Evolutionary conservation across 2,329 filamentous ascomycete species (phyloP).

Genomic region (Xylariales sp.): DNA sequence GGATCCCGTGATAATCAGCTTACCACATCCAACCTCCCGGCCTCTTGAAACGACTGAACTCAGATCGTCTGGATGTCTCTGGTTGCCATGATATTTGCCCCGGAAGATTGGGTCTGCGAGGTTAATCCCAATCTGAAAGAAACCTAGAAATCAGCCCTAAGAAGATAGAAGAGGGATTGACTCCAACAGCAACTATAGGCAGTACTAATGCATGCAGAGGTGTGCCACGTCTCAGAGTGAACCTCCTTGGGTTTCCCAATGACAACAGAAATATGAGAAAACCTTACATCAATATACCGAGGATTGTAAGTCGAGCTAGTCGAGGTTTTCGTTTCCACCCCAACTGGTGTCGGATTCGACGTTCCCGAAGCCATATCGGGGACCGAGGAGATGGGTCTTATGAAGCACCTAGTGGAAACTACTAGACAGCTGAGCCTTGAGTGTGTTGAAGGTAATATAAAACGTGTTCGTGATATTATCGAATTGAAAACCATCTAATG

Average conservation of each 20-base stretch:
- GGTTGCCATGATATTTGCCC: constrained; percentile 76
- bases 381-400: constrained; percentile 12
- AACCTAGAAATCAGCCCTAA: no score
- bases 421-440: not conserved
- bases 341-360: constrained; percentile 15
- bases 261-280: no score
- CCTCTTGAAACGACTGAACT: constrained; percentile 74
- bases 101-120: constrained; percentile 87
- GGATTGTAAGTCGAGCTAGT: constrained; percentile 34
- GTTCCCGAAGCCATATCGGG: constrained; percentile 22
- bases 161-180: not conserved
- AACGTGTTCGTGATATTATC: constrained; percentile 1
- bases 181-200: no score
- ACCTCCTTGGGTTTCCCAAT: no score
- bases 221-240: no score
- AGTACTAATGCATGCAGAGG: no score
- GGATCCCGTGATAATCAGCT: constrained; percentile 91
- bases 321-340: constrained; percentile 7
- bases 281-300: constrained; percentile 58
- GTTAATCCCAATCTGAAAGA: constrained; percentile 84
- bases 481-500: no score
- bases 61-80: constrained; percentile 69
- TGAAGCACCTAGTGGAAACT: constrained; percentile 1
- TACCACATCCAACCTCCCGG: constrained; percentile 71
- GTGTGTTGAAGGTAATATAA: not conserved